Evolutionary conservation across 176 grass and related monocot species (phyloP).

Genomic region (Aechmea fasciata): DNA sequence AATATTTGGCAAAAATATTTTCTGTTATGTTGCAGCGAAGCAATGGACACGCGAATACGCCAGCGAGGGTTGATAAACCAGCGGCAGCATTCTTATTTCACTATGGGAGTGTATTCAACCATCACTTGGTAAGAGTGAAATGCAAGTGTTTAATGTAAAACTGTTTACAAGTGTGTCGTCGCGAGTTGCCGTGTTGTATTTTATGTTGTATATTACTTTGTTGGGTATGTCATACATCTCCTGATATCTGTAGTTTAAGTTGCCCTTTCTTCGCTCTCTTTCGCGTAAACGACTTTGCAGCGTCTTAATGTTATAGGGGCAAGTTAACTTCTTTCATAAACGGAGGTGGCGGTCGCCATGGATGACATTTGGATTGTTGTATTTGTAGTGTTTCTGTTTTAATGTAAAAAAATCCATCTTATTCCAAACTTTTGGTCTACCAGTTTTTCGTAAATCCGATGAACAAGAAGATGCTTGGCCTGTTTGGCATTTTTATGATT

Average conservation of each 20-base stretch:
- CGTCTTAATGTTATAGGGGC: background rate
- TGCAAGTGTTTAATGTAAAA: background rate
- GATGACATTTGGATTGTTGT: background rate
- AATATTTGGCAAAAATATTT: background rate
- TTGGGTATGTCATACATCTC: background rate
- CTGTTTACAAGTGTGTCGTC: background rate
- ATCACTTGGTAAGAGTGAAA: background rate
- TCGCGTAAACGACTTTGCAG: background rate
- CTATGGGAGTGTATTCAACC: background rate
- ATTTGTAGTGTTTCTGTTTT: too few species aligned
- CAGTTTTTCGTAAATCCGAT: too few species aligned
- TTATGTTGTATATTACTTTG: background rate
- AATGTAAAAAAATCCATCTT: too few species aligned
- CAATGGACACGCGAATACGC: conserved; percentile 93
- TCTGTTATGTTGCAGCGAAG: conserved; percentile 45
- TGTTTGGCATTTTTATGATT: too few species aligned
- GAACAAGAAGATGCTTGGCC: too few species aligned
- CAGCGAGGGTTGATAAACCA: conserved; percentile 32
- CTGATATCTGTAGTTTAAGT: background rate
- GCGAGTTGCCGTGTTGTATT: background rate
- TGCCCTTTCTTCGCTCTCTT: background rate
- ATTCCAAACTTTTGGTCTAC: too few species aligned
- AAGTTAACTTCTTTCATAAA: background rate
- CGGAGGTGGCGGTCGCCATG: background rate
- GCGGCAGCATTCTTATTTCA: background rate